These are phyloP conservation scores for Coemansia javaensis DNA, from an alignment of 192 early-diverging fungal genomes.

Conservation along the genomic window DNA sequence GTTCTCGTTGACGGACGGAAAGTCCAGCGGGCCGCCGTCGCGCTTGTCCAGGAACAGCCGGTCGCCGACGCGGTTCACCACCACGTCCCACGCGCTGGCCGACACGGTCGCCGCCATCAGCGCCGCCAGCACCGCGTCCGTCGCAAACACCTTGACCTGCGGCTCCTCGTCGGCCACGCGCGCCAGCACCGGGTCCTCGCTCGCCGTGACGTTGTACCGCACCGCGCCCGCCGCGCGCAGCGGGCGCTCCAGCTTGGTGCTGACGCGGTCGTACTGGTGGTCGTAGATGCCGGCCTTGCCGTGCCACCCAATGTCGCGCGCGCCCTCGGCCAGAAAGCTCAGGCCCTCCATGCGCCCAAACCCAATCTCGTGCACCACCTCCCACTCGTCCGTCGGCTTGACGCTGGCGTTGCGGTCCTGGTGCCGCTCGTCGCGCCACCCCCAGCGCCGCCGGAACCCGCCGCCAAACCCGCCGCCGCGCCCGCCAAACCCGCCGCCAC, in stretches of 20 bases:
- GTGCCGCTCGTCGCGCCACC: constrained; percentile 52
- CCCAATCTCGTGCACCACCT: constrained; percentile 90
- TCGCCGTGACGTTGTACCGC: constrained; percentile 73
- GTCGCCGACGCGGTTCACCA: constrained; percentile 76
- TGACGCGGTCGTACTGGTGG: constrained; percentile 80
- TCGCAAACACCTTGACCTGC: constrained; percentile 74
- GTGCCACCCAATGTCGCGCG: constrained; percentile 76
- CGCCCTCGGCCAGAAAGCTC: constrained; percentile 70
- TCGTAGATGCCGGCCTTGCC: constrained; percentile 74
- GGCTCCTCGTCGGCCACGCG: constrained; percentile 41
- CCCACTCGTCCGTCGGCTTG: constrained; percentile 85
- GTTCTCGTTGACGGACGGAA: constrained; percentile 93
- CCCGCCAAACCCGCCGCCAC: constrained; percentile 34
- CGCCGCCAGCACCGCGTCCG: constrained; percentile 82
- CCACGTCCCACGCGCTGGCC: constrained; percentile 94
- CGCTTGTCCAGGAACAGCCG: constrained; percentile 92
- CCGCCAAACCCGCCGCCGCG: constrained; percentile 13
- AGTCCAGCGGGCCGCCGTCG: constrained; percentile 73
- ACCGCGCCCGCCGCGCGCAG: constrained; percentile 63
- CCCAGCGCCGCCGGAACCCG: constrained; percentile 29
- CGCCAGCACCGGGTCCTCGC: constrained; percentile 81
- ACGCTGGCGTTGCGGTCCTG: constrained; percentile 82
- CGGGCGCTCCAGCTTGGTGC: constrained; percentile 70
- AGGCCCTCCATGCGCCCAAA: constrained; percentile 82
- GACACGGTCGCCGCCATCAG: constrained; percentile 90